Conservation (phyloP, 2,329 filamentous ascomycete species). For the Lithohypha guttulata region DNA sequence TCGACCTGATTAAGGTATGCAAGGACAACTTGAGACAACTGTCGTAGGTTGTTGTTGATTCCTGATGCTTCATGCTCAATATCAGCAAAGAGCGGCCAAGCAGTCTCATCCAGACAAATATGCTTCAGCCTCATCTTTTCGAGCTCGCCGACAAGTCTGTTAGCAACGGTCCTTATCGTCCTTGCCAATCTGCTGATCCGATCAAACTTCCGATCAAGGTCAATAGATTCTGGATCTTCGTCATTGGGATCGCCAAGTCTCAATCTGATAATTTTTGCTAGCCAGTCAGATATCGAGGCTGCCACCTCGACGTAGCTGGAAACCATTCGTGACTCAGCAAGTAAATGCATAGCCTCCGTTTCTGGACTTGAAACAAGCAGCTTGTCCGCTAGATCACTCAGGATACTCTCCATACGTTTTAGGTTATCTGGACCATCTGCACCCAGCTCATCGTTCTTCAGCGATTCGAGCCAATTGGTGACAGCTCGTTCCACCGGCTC, state of each 20-base stretch:
- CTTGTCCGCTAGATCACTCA: slow-evolving; percentile 75
- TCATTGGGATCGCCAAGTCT: slow-evolving; percentile 48
- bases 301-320: slow-evolving; percentile 68
- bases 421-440: slow-evolving; percentile 71
- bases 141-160: slow-evolving; percentile 65
- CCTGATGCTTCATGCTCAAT: slow-evolving; percentile 55
- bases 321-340: slow-evolving; percentile 53
- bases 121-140: slow-evolving; percentile 68
- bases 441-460: slow-evolving; percentile 76
- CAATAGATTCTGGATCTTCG: slow-evolving; percentile 57
- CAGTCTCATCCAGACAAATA: slow-evolving; percentile 60
- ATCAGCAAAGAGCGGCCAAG: slow-evolving; percentile 57
- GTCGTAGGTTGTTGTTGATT: slow-evolving; percentile 55
- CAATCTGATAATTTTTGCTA: slow-evolving; percentile 54
- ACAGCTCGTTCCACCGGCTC: slow-evolving; percentile 83
- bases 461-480: slow-evolving; percentile 75
- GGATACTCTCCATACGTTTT: slow-evolving; percentile 70
- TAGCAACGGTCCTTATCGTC: slow-evolving; percentile 70
- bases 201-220: slow-evolving; percentile 62
- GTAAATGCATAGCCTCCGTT: slow-evolving; percentile 37
- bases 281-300: slow-evolving; percentile 56
- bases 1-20: slow-evolving; percentile 56
- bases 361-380: slow-evolving; percentile 32
- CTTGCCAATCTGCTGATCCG: slow-evolving; percentile 62
- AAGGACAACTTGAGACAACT: slow-evolving; percentile 57